Evolutionary conservation across 2,329 filamentous ascomycete genomes (phyloP).

Genomic region (Cytospora leucostoma): DNA sequence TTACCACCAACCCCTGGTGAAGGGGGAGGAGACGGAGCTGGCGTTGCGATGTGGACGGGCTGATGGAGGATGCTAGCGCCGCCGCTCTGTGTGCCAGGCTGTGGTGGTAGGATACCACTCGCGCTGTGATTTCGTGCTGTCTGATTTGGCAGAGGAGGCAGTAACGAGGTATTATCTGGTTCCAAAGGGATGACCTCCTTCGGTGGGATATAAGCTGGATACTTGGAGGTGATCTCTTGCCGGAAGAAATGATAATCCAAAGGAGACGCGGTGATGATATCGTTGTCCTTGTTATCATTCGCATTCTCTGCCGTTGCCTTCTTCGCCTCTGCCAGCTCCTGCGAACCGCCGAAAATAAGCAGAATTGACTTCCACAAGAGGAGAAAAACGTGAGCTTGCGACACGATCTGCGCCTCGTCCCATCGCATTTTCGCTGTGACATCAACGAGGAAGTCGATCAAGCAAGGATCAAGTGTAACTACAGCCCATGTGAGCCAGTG

Average conservation of each 20-base stretch:
- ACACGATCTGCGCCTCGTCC: constrained; percentile 66
- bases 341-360: constrained; percentile 78
- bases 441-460: constrained; percentile 73
- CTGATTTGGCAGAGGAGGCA: constrained; percentile 81
- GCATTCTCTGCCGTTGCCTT: constrained; percentile 64
- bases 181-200: constrained; percentile 81
- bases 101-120: constrained; percentile 62
- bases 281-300: constrained; percentile 64
- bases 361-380: constrained; percentile 91
- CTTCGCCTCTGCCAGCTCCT: constrained; percentile 74
- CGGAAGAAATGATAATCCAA: constrained; percentile 95
- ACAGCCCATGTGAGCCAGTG: constrained; percentile 32
- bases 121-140: constrained; percentile 61
- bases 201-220: constrained; percentile 92
- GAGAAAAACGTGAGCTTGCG: constrained; percentile 70
- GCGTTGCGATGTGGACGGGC: constrained; percentile 97
- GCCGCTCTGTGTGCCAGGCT: constrained; percentile 55
- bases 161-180: constrained; percentile 84
- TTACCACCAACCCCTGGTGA: constrained; percentile 87
- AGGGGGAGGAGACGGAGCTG: constrained; percentile 90
- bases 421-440: constrained; percentile 69
- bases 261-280: constrained; percentile 88
- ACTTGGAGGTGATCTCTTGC: constrained; percentile 96
- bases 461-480: constrained; percentile 63
- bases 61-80: constrained; percentile 87